These are phyloP conservation scores for Psophocarpus tetragonolobus DNA, from an alignment of 306 rosid genomes.

Conservation along the genomic window DNA sequence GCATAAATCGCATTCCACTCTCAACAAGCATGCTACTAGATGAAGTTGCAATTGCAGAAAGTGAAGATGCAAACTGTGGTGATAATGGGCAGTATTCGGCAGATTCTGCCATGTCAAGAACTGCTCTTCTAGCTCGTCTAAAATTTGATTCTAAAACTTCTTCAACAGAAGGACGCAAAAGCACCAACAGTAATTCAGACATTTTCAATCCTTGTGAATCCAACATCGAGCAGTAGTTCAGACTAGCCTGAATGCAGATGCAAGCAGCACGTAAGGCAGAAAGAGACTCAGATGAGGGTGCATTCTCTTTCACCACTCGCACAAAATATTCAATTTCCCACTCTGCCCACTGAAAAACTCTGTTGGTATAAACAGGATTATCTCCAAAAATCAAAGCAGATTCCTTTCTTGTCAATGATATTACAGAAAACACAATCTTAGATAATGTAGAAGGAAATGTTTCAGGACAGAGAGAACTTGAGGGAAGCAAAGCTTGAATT, in stretches of 20 bases:
- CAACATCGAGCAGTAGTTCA: constrained; percentile 72
- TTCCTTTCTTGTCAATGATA: constrained; percentile 68
- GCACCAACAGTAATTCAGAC: constrained; percentile 82
- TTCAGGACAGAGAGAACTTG: constrained; percentile 78
- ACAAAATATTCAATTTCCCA: constrained; percentile 92
- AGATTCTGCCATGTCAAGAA: constrained; percentile 77
- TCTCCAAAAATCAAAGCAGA: constrained; percentile 90
- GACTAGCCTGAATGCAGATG: constrained; percentile 84
- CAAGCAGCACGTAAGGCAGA: constrained; percentile 83
- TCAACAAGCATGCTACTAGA: constrained; percentile 65
- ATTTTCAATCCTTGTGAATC: constrained; percentile 86
- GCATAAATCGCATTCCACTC: constrained; percentile 86
- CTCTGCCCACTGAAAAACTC: constrained; percentile 99
- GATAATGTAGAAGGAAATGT: constrained; percentile 80
- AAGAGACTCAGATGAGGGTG: constrained; percentile 76
- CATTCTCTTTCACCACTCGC: constrained; percentile 83
- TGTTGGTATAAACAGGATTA: constrained; percentile 81
- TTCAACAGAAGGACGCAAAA: constrained; percentile 85
- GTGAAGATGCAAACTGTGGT: constrained; percentile 66
- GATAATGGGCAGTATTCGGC: constrained; percentile 61
- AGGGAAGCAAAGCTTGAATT: constrained; percentile 75
- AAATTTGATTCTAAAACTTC: constrained; percentile 91
- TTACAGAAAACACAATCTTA: constrained; percentile 75
- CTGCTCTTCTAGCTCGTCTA: constrained; percentile 77
- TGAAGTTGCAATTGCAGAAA: constrained; percentile 69